phyloP scores from a whole-genome alignment of 805 yeast genomes.

The Candida broadrunensis region DNA sequence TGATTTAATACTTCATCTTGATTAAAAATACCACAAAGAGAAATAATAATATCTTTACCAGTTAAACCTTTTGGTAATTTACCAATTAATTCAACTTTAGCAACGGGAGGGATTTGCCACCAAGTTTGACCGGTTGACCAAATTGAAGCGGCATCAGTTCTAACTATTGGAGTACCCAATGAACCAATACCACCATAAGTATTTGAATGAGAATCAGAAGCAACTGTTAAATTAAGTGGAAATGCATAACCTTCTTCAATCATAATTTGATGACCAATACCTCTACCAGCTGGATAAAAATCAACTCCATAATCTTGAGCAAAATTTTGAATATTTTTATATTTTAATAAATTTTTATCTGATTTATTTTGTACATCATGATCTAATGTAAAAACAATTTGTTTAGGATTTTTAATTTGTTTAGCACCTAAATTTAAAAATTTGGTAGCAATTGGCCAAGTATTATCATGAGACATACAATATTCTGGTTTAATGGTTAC shows the following conservation, averaged over 20 bases:
- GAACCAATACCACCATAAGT: constrained; percentile 97
- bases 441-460: constrained; percentile 99
- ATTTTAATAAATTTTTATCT: constrained; percentile 85
- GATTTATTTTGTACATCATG: constrained; percentile 96
- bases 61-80: constrained; percentile 80
- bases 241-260: constrained; percentile 98
- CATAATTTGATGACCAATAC: constrained; percentile 99
- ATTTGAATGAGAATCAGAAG: constrained; percentile 96
- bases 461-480: constrained; percentile 98
- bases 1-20: constrained; percentile 90
- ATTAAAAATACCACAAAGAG: constrained; percentile 90
- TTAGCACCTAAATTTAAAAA: constrained; percentile 93
- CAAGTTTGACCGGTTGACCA: constrained; percentile 99
- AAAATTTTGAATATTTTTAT: constrained; percentile 82
- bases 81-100: constrained; percentile 84
- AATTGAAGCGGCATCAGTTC: constrained; percentile 98
- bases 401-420: constrained; percentile 77
- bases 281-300: constrained; percentile 98
- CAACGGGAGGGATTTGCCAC: constrained; percentile 99
- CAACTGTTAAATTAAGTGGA: constrained; percentile 90
- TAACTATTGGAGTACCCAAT: constrained; percentile 94
- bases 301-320: constrained; percentile 90
- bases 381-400: constrained; percentile 93
- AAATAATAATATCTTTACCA: constrained; percentile 96
- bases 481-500: constrained; percentile 94